Evolutionary conservation across 2,329 filamentous ascomycete species (phyloP), one percentile per base, ranked within the genome.

Genomic region (Fusarium nanum): DNA sequence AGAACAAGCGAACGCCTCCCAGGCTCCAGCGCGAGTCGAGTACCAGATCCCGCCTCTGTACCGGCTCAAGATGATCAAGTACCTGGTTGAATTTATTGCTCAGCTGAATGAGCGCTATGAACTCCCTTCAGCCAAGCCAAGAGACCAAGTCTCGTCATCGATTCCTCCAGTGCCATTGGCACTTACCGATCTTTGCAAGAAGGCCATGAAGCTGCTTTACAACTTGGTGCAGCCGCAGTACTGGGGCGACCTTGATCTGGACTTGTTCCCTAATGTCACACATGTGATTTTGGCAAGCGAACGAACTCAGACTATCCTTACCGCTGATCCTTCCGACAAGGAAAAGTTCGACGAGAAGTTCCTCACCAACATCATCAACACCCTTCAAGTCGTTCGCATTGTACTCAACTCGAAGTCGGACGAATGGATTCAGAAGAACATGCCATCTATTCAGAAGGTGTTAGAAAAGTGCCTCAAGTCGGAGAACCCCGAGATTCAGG

Each of bases 81-180:
- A 98, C 76, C 87, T 99, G 32, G 92, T 98, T 30, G 93, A 96
- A 65, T 98, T 98, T 80, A 97, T 98, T 73, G 94, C 94, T 2
- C 92, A 93, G 53, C 85, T 98, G 23, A 91, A 92, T 20, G 96
- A 98, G 79, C 89, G 94, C 34, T 98, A 92, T 77, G 90, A 90
- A 22, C 87, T 94, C 23, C 91, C 91, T 16, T 92, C 92, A 23
- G 86, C 88, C 16, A 92, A 90, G 73, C 85, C 89, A 44, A 87
- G 89, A 50, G 89, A 92, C 44, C 72, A 83, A 14, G 76, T 78
- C 2, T 75, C 75, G 48, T 78, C 81, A 44, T 82, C 83, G 25
- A 83, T 83, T 6, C 66, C 75, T 34, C 82, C 84, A 50, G 78
- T 86, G 20, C 82, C 87, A 16, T 78, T 88, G 12, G 83, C 87